Evolutionary conservation across 1,284 basidiomycete genomes (phyloP), one percentile per base, ranked within the genome.

Genomic region (Puccinia horiana): DNA sequence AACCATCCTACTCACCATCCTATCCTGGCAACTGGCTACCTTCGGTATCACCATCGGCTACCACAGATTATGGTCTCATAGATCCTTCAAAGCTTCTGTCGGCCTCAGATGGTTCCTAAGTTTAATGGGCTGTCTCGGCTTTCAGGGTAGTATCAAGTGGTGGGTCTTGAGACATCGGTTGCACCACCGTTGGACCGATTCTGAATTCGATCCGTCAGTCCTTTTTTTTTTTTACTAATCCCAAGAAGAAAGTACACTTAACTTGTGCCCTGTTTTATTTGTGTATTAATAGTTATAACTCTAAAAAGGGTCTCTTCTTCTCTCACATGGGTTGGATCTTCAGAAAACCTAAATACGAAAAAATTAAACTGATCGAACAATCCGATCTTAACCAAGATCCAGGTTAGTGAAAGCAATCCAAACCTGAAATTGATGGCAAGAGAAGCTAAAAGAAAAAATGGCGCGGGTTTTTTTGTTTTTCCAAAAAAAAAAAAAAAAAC

Each of bases 301-400:
- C 92, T 0, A 92, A 92, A 0, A 89, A 90, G 58, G 93, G 93
- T 0, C 87, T 94, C 0, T 88, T 92, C 77, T 93, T 91, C 85
- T 91, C 92, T 5, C 93, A 94, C 84, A 90, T 93, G 88, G 93
- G 93, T 12, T 94, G 93, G 93, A 93, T 94, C 85, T 94, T 94
- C 86, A 91, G 89, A 87, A 93, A 93, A 85, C 91, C 92, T 0
- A 89, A 86, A 9, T 93, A 94, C 54, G 88, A 90, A 56, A 88
- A 90, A 44, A 88, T 94, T 87, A 88, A 89, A 44, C 86, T 90
- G 1, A 90, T 94, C 35, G 92, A 94, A 82, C 88, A 89, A 70
- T 89, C 90, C 47, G 93, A 94, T 85, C 88, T 94, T n/a, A 90
- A 92, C 26, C 88, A 86, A 29, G 93, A 94, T 86, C 90, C 90